Base-by-base conservation (phyloP, 2,329 filamentous ascomycete genomes). In the Raffaelea ambrosiae region DNA sequence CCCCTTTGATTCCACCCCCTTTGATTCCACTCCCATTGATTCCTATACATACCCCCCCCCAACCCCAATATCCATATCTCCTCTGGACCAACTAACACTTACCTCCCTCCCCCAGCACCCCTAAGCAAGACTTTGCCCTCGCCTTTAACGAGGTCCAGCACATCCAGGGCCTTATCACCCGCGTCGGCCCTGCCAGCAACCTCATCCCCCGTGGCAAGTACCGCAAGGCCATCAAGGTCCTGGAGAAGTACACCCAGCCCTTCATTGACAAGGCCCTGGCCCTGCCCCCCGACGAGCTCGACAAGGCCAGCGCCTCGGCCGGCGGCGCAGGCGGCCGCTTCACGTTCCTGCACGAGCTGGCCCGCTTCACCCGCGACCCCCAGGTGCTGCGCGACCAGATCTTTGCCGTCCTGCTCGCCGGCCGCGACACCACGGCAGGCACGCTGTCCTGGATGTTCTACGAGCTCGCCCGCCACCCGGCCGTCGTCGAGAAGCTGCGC, bases 291-390 rank as follows among this genome's bases (percentile, higher is more conserved):
- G 78, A 80, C 29, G 86, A 95, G 62, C 77, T 94, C 2, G 79
- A 83, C 43, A 88, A 85, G 66, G 77, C 77, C 48, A 21, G 31
- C 10, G 31, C 21, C 9, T 18, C 21, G 7, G n/a, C 26, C 26
- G 26, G 26, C 26, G 26, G 13, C 7, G 26, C 7, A 7, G 35
- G 10, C 19, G 45, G 48, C 39, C 48, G 48, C 22, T 90, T 93
- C 64, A 94, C 86, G 2, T 95, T 96, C 68, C 76, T 95, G 19
- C 86, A 95, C 65, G 86, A 88, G 26, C 77, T 96, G 3, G 88
- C 88, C 40, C 74, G 76, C 36, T 90, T 88, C 67, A 95, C 89
- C 0, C 80, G 86, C 31, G 78, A 84, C 59, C 72, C 72, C 48
- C 76, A 73, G 47, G 77, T 88, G 4, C 75, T 96, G 14, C 86